These are phyloP conservation scores for Chaetomium sp. DNA, from an alignment of 2,329 filamentous ascomycete genomes.

Conservation along the genomic window DNA sequence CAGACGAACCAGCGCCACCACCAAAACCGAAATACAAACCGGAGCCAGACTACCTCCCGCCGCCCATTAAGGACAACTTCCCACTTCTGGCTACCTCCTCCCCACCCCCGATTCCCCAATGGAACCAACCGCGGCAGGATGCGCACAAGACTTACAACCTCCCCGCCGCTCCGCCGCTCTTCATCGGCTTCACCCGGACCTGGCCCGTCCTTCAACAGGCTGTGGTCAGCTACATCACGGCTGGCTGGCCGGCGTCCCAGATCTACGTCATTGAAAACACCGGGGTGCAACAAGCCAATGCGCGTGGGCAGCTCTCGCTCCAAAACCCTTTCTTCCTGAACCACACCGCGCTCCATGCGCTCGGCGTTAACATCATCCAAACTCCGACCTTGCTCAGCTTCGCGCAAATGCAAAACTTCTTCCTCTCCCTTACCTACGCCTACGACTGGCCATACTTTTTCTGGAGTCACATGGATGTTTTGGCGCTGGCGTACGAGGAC, in stretches of 20 bases:
- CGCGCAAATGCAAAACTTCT: conserved; percentile 50
- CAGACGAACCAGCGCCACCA: not conserved
- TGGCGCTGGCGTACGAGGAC: conserved; percentile 38
- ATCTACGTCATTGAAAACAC: conserved; percentile 57
- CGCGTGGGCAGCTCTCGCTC: conserved; percentile 38
- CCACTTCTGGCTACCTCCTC: conserved; percentile 30
- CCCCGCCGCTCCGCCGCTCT: conserved; percentile 40
- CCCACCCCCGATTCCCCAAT: conserved; percentile 37
- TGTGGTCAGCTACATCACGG: conserved; percentile 51
- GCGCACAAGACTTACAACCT: conserved; percentile 35
- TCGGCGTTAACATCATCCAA: conserved; percentile 41
- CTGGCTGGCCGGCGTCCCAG: conserved; percentile 50
- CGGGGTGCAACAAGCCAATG: conserved; percentile 48
- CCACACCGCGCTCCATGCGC: conserved; percentile 41
- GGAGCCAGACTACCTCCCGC: conserved; percentile 22
- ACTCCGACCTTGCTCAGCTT: conserved; percentile 46
- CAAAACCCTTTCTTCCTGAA: conserved; percentile 54
- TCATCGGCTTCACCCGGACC: conserved; percentile 54
- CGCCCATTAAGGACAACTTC: conserved; percentile 37
- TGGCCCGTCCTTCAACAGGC: conserved; percentile 50
- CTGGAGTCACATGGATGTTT: conserved; percentile 48
- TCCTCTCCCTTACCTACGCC: conserved; percentile 37
- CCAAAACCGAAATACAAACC: conserved; percentile 22
- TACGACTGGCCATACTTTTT: conserved; percentile 45
- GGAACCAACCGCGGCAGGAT: conserved; percentile 37